Evolutionary conservation across 129 eudicot genomes (phyloP).

Genomic region (Erigeron canadensis): DNA sequence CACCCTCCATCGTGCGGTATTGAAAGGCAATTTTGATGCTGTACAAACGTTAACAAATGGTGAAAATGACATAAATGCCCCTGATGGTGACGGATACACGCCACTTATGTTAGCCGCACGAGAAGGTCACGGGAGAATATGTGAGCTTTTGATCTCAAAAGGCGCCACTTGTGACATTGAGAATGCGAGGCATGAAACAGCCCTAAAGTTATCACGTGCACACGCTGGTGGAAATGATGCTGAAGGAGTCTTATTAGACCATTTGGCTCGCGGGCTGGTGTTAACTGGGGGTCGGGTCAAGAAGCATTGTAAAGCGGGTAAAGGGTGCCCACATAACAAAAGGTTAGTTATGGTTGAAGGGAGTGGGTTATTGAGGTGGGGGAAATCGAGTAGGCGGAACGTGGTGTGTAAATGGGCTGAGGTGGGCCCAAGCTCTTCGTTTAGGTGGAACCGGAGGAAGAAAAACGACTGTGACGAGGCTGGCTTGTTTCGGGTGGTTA

Average conservation of each 20-base stretch:
- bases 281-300: constrained; percentile 49
- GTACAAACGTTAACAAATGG: constrained; percentile 30
- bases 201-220: constrained; percentile 55
- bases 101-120: constrained; percentile 89
- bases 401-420: constrained; percentile 73
- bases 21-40: constrained; percentile 39
- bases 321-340: constrained; percentile 69
- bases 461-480: constrained; percentile 57
- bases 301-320: constrained; percentile 75
- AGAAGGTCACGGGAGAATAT: constrained; percentile 51
- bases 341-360: constrained; percentile 55
- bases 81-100: constrained; percentile 66
- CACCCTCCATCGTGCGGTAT: constrained; percentile 61
- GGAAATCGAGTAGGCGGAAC: constrained; percentile 66
- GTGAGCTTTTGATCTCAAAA: constrained; percentile 52
- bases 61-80: constrained; percentile 44
- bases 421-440: constrained; percentile 55
- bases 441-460: constrained; percentile 53
- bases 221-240: constrained; percentile 42
- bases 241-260: constrained; percentile 51
- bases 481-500: constrained; percentile 71
- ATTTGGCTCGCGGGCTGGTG: constrained; percentile 67
- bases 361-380: constrained; percentile 66
- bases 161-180: constrained; percentile 60
- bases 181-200: constrained; percentile 63